These are phyloP conservation scores for Pezicula neosporulosa DNA, from an alignment of 2,329 filamentous ascomycete genomes.

Conservation along the genomic window DNA sequence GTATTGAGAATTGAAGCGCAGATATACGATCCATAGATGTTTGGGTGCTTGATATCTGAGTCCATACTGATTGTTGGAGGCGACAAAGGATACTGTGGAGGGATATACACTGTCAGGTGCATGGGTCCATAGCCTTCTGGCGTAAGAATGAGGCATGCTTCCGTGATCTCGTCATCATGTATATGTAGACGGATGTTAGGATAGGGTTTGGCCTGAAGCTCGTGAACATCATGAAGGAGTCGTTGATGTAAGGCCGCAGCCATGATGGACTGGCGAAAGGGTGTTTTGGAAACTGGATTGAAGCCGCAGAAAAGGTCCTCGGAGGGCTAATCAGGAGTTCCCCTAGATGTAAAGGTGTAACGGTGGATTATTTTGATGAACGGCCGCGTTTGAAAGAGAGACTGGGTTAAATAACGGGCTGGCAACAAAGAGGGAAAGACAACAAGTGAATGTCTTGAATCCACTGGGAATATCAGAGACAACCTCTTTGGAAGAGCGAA, in stretches of 20 bases:
- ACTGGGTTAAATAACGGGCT: no score
- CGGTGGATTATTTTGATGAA: no score
- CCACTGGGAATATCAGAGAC: no score
- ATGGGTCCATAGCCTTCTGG: constrained; percentile 35
- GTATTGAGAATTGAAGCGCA: constrained; percentile 44
- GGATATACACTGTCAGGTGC: constrained; percentile 40
- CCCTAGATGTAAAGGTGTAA: no score
- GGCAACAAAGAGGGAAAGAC: no score
- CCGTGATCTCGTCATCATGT: constrained; percentile 30
- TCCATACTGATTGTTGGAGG: constrained; percentile 39
- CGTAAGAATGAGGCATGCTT: constrained; percentile 40
- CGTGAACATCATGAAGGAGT: constrained; percentile 40
- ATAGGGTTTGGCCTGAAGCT: constrained; percentile 41
- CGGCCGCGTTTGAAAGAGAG: no score
- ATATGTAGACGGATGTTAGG: constrained; percentile 40
- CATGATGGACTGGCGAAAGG: not conserved
- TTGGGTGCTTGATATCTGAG: constrained; percentile 39
- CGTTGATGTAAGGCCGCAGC: constrained; percentile 17
- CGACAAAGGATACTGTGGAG: constrained; percentile 32
- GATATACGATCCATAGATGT: constrained; percentile 40
- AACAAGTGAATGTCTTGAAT: no score
- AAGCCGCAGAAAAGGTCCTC: no score
- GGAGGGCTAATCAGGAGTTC: no score
- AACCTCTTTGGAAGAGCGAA: no score
- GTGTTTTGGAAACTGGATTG: no score